Evolutionary conservation across 306 rosid genomes (phyloP).

Genomic region (Dicorynia guianensis): DNA sequence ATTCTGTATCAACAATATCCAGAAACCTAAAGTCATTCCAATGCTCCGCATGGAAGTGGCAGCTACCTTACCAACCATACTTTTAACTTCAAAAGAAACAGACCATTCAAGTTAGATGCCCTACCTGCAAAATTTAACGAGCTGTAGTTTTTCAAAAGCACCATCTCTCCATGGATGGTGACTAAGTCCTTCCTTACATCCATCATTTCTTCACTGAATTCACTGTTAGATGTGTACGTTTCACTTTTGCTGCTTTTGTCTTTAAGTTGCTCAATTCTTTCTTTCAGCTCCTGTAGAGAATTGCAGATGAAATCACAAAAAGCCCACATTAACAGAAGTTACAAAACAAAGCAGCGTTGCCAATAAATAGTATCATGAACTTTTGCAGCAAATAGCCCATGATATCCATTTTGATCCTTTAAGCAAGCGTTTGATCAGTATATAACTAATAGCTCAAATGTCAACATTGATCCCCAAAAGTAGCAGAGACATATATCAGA

Average conservation of each 20-base stretch:
- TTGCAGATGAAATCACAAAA: conserved; percentile 38
- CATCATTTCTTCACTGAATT: conserved; percentile 97
- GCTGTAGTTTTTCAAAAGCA: conserved; percentile 92
- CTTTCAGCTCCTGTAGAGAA: conserved; percentile 77
- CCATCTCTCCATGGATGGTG: conserved; percentile 96
- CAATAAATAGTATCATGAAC: conserved; percentile 24
- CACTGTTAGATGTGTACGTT: conserved; percentile 66
- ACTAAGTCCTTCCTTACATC: conserved; percentile 92
- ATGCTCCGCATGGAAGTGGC: conserved; percentile 22
- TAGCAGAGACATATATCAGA: conserved; percentile 21
- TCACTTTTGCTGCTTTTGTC: conserved; percentile 67
- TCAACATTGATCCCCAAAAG: conserved; percentile 28
- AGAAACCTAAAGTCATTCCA: conserved; percentile 36
- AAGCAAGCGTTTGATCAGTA: conserved; percentile 21
- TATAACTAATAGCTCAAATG: conserved; percentile 23
- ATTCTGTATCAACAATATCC: conserved; percentile 24
- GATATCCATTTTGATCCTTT: conserved; percentile 6
- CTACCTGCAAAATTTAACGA: conserved; percentile 96
- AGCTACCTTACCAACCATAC: conserved; percentile 13
- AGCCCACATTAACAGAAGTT: not conserved
- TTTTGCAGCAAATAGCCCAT: conserved; percentile 12
- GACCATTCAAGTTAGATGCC: not conserved
- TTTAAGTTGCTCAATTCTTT: conserved; percentile 76
- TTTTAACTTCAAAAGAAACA: conserved; percentile 14
- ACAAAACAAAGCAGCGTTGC: conserved; percentile 15